These are phyloP conservation scores for Zopfochytrium polystomum DNA, from an alignment of 371 early-diverging fungal genomes.

Conservation along the genomic window DNA sequence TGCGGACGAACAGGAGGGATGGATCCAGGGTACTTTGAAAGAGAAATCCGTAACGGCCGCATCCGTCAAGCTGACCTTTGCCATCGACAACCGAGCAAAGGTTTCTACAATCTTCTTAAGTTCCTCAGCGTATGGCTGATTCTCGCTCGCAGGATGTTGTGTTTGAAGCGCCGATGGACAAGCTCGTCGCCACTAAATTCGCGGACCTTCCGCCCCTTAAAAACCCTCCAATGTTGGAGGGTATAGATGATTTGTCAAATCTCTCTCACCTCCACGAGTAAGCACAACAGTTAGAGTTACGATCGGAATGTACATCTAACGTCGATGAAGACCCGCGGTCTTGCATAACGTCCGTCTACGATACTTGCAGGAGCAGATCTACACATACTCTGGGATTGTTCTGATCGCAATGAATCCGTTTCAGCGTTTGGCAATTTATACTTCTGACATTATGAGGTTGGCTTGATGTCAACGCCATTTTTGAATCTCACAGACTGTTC, in stretches of 20 bases:
- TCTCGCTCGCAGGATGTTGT: conserved; percentile 58
- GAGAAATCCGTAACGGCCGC: conserved; percentile 58
- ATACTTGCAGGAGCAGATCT: conserved; percentile 85
- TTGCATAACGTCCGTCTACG: conserved; percentile 85
- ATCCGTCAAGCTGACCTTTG: conserved; percentile 60
- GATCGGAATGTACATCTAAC: conserved; percentile 81
- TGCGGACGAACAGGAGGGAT: conserved; percentile 80
- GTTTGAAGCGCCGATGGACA: conserved; percentile 65
- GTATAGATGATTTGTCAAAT: conserved; percentile 82
- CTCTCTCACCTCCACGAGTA: conserved; percentile 88
- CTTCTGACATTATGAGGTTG: conserved; percentile 81
- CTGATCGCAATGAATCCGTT: conserved; percentile 98
- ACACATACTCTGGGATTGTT: conserved; percentile 99
- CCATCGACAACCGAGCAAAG: conserved; percentile 53
- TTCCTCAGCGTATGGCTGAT: neutral
- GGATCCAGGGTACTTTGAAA: conserved; percentile 70
- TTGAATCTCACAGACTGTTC: neutral
- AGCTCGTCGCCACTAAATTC: conserved; percentile 65
- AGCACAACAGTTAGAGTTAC: neutral
- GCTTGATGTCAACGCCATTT: neutral
- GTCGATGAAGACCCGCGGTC: conserved; percentile 56
- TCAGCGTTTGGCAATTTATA: conserved; percentile 80
- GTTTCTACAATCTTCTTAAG: conserved; percentile 11
- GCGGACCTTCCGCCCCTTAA: conserved; percentile 78
- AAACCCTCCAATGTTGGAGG: conserved; percentile 61